phyloP scores from a whole-genome alignment of 257 asterid species.

The Scutellaria galericulata region DNA sequence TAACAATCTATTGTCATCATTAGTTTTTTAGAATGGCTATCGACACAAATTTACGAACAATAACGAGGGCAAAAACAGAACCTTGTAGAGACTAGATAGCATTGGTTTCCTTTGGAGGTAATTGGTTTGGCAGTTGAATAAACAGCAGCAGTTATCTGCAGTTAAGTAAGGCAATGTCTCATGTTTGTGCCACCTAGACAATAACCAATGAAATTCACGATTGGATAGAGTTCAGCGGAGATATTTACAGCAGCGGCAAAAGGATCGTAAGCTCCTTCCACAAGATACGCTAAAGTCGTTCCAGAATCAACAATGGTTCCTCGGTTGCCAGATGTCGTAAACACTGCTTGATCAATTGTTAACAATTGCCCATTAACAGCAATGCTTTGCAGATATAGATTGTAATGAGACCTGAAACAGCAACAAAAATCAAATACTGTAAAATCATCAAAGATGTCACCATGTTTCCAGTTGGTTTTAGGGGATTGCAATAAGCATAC shows the following conservation, averaged over 20 bases:
- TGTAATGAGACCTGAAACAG: conserved; percentile 59
- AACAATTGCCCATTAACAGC: conserved; percentile 40
- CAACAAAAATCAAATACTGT: conserved; percentile 19
- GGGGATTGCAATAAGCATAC: conserved; percentile 16
- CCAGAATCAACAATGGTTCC: conserved; percentile 47
- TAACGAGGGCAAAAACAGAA: conserved; percentile 24
- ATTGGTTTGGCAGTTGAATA: conserved; percentile 58
- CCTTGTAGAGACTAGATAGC: conserved; percentile 71
- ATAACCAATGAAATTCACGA: neutral
- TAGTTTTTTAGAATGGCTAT: neutral
- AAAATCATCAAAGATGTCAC: conserved; percentile 17
- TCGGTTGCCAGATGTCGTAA: conserved; percentile 39
- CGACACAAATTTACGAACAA: neutral
- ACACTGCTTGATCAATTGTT: conserved; percentile 36
- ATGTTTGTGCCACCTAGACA: neutral
- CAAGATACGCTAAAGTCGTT: conserved; percentile 89
- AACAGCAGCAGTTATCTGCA: conserved; percentile 74
- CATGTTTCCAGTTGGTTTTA: conserved; percentile 5
- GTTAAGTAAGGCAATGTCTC: neutral
- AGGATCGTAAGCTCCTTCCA: conserved; percentile 81
- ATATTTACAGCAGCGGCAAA: conserved; percentile 71
- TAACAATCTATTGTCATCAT: conserved; percentile 8
- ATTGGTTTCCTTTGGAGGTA: conserved; percentile 60
- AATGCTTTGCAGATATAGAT: conserved; percentile 40
- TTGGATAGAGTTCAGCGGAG: conserved; percentile 11